Evolutionary conservation across 2,329 filamentous ascomycete genomes (phyloP).

Genomic region (Fusarium palustre): DNA sequence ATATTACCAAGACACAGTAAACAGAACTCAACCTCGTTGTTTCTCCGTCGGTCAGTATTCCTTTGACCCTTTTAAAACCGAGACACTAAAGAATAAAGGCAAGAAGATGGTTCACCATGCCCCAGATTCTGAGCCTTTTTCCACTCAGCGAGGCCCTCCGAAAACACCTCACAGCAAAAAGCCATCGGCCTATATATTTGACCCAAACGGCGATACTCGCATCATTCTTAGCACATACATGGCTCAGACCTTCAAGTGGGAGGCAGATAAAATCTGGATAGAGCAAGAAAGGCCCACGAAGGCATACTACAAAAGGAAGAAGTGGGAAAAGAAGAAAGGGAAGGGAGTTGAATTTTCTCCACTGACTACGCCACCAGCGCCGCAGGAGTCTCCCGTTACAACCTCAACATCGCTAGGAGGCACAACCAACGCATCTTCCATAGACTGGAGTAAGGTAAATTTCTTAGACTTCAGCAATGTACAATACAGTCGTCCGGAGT

Average conservation of each 20-base stretch:
- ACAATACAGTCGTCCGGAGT: accelerated
- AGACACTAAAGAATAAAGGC: background rate
- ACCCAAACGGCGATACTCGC: background rate
- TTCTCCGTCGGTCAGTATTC: background rate
- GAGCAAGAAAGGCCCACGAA: background rate
- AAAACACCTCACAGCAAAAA: background rate
- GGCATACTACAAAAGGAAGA: background rate
- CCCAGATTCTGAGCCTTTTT: background rate
- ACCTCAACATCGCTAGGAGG: accelerated
- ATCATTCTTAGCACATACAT: background rate
- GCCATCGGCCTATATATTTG: background rate
- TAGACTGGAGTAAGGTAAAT: background rate
- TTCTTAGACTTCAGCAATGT: background rate
- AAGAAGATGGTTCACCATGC: background rate
- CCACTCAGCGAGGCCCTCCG: too few relatives aligned
- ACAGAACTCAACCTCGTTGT: background rate
- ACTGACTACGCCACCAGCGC: background rate
- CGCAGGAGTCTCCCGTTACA: background rate
- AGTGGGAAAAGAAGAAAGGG: background rate
- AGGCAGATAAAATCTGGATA: background rate
- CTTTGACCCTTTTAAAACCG: background rate
- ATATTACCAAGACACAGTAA: background rate
- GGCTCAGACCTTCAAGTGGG: background rate
- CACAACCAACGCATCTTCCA: accelerated
- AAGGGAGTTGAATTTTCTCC: background rate